Conservation (phyloP, 352 stramenopile species). For the Phytophthora melonis region DNA sequence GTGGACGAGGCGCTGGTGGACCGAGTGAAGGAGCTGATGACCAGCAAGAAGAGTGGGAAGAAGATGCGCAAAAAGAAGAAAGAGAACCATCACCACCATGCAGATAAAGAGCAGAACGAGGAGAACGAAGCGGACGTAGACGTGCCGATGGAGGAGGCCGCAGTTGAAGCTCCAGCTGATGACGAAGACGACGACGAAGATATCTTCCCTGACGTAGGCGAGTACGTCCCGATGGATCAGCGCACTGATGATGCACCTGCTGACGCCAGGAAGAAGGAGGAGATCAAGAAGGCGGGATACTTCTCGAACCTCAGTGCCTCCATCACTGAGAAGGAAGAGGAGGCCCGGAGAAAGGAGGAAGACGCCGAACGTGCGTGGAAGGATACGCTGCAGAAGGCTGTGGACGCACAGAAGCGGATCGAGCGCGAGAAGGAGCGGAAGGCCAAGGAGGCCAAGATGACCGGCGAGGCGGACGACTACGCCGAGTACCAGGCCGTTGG, state of each 20-base stretch:
- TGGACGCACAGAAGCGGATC: slow-evolving; percentile 50
- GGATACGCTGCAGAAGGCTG: slow-evolving; percentile 64
- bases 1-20: slow-evolving; percentile 61
- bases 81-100: slow-evolving; percentile 5
- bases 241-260: slow-evolving; percentile 34
- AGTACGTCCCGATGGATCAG: slow-evolving; percentile 76
- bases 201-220: slow-evolving; percentile 78
- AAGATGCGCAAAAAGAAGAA: slow-evolving; percentile 69
- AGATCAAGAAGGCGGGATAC: slow-evolving; percentile 50
- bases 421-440: slow-evolving; percentile 51
- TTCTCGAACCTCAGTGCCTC: slow-evolving; percentile 79
- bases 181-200: slow-evolving; percentile 65
- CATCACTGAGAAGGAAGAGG: slow-evolving; percentile 61
- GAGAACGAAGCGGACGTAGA: slow-evolving; percentile 1
- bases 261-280: slow-evolving; percentile 19
- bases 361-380: slow-evolving; percentile 65
- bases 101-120: not conserved
- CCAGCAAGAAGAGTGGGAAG: slow-evolving; percentile 23
- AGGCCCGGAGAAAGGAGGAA: slow-evolving; percentile 51
- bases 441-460: slow-evolving; percentile 53
- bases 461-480: slow-evolving; percentile 56
- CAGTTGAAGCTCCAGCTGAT: slow-evolving; percentile 16
- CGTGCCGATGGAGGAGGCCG: slow-evolving; percentile 6
- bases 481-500: slow-evolving; percentile 63
- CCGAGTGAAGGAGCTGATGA: slow-evolving; percentile 48